These are phyloP conservation scores for Cystobasidium onofrii DNA, from an alignment of 768 basidiomycete genomes.

Conservation along the genomic window DNA sequence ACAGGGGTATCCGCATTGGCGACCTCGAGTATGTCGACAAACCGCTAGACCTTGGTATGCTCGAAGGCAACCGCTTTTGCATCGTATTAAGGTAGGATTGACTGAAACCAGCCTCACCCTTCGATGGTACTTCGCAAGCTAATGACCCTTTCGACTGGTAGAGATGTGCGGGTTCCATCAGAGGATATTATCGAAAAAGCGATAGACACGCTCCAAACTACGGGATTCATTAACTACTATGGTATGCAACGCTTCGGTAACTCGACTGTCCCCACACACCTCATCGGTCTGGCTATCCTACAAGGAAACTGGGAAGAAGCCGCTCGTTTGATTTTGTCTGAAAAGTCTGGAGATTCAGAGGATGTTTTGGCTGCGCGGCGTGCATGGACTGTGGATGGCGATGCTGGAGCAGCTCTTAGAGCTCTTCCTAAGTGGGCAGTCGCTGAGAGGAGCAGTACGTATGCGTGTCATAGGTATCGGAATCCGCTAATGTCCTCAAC, in stretches of 20 bases:
- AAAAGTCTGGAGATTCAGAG: slow-evolving; percentile 72
- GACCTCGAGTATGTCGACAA: slow-evolving; percentile 78
- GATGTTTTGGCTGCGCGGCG: slow-evolving; percentile 72
- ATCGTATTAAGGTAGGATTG: slow-evolving; percentile 77
- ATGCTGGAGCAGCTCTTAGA: slow-evolving; percentile 71
- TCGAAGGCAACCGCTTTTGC: slow-evolving; percentile 90
- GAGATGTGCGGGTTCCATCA: slow-evolving; percentile 75
- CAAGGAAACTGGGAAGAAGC: slow-evolving; percentile 85
- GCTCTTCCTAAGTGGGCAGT: slow-evolving; percentile 84
- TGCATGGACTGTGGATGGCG: slow-evolving; percentile 72
- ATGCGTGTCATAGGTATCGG: background rate
- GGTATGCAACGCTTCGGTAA: slow-evolving; percentile 99
- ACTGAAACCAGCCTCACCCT: background rate
- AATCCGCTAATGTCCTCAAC: background rate
- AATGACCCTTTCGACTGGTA: slow-evolving; percentile 43
- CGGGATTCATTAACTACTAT: slow-evolving; percentile 93
- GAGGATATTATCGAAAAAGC: slow-evolving; percentile 64
- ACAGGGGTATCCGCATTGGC: slow-evolving; percentile 77
- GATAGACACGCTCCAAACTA: slow-evolving; percentile 65
- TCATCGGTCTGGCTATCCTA: slow-evolving; percentile 82
- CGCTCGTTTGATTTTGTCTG: slow-evolving; percentile 67
- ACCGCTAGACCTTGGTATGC: slow-evolving; percentile 81
- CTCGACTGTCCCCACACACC: slow-evolving; percentile 87
- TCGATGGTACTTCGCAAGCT: too few relatives aligned
- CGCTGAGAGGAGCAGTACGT: slow-evolving; percentile 67